These are phyloP conservation scores for Oryza officinalis DNA, from an alignment of 176 grass and related monocot genomes.

Conservation along the genomic window DNA sequence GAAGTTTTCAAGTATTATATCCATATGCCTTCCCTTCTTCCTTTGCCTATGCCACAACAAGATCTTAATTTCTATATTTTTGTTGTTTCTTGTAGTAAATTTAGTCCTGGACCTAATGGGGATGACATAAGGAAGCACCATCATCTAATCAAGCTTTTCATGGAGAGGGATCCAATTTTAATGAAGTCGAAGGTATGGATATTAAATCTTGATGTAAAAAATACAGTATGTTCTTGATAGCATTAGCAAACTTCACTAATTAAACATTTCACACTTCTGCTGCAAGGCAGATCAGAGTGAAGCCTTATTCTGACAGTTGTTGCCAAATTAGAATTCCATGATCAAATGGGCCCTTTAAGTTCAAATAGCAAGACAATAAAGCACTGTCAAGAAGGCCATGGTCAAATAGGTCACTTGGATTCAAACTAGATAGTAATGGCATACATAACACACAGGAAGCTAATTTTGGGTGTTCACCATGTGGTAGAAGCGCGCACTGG, in stretches of 20 bases:
- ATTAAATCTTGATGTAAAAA: constrained; percentile 2
- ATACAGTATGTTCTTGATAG: neutral
- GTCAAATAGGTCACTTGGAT: neutral
- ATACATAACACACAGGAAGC: neutral
- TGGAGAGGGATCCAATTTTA: constrained; percentile 48
- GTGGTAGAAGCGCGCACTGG: neutral
- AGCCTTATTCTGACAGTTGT: neutral
- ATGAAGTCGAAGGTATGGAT: constrained; percentile 57
- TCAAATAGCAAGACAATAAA: neutral
- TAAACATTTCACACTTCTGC: neutral
- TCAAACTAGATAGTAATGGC: neutral
- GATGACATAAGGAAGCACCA: constrained; percentile 56
- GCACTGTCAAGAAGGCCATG: neutral
- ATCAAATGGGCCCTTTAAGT: neutral
- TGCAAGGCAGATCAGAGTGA: neutral
- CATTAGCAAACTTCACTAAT: neutral
- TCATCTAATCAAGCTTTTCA: constrained; percentile 53
- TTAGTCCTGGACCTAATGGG: constrained; percentile 45
- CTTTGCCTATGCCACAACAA: neutral
- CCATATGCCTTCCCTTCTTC: neutral
- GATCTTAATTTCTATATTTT: neutral
- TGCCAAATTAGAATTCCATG: neutral
- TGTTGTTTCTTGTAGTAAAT: constrained; percentile 48
- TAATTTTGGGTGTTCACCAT: neutral
- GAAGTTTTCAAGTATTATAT: constrained; percentile 49